Conservation (phyloP, 352 stramenopile genomes). For the Globisporangium alternatum region DNA sequence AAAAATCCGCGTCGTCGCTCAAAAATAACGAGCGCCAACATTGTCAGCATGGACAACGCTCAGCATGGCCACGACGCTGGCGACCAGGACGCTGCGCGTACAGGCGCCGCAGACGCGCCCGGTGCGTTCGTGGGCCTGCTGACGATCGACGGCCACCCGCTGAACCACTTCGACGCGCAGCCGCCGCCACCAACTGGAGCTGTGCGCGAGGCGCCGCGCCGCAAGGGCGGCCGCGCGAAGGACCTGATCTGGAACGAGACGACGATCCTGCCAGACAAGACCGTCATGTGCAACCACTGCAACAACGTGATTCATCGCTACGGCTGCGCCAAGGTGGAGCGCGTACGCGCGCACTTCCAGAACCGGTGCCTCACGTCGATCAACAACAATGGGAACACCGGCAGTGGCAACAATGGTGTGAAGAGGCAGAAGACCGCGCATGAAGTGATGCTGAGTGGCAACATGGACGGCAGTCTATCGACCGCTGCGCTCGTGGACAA, state of each 20-base stretch:
- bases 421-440: constrained; percentile 5
- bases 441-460: not conserved
- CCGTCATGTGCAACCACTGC: constrained; percentile 69
- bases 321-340: constrained; percentile 66
- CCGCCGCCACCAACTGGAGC: not conserved
- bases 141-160: constrained; percentile 8
- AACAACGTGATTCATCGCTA: constrained; percentile 64
- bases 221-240: constrained; percentile 46
- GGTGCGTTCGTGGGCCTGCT: constrained; percentile 1
- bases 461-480: too few species aligned
- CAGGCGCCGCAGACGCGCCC: too few species aligned
- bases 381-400: not conserved
- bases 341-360: constrained; percentile 66
- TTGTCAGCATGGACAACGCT: not conserved
- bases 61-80: constrained; percentile 5
- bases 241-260: constrained; percentile 59
- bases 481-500: not conserved
- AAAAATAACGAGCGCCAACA: too few species aligned
- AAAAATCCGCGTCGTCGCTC: too few species aligned
- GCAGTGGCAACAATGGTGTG: constrained; percentile 17
- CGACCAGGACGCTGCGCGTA: constrained; percentile 7
- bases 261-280: constrained; percentile 52
- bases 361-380: constrained; percentile 40
- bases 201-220: constrained; percentile 20
- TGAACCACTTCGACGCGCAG: constrained; percentile 10